Base-by-base conservation (phyloP, 768 basidiomycete genomes). In the Boletus rufocinnamomeus region DNA sequence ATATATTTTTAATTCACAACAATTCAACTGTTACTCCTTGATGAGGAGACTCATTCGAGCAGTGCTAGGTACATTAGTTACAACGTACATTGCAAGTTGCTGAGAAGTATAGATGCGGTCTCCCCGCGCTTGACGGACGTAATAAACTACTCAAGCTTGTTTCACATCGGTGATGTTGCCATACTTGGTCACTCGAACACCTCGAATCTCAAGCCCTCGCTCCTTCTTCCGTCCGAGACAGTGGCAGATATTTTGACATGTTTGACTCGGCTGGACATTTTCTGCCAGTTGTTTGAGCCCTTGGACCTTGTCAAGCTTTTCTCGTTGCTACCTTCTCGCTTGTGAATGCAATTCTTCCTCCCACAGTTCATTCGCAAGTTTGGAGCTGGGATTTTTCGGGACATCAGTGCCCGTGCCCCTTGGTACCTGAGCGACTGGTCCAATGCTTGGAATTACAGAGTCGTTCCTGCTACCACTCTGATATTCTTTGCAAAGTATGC, bases 371-470 rank as follows among this genome's bases (percentile, higher is more conserved):
- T 78, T 57, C 63, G 60, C 62, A 70, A 57, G 4, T 61, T 83
- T 34, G 84, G 84, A 2, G 67, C 76, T 5, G 94, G 94, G 8
- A 91, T 95, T 64, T 58, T 79, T 19, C 74, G 77, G 38, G 95
- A 97, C 72, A 77, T 96, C 16, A 78, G 75, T 47, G 79, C 88
- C 2, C 81, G 95, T 43, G 75, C 78, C 2, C 93, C 93, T 1
- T 95, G 84, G 79, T 98, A 96, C 70, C 57, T 78, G 35, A 87
- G 84, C 54, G 93, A 97, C 75, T 98, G 95, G 95, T 84, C 78
- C 11, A 92, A 95, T 70, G 93, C 90, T 7, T 93, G 89, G 86
- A 92, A 92, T 69, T 96, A 96, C 72, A 80, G 95, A 50, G 92
- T 96, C 8, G 66, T 95, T 7, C 94, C 94, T 7, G 88, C 93